Percentiles rank a stretch among this genome's conserved stretches.
phyloP scores from a whole-genome alignment of 805 yeast species.

The Spathaspora girioi region DNA sequence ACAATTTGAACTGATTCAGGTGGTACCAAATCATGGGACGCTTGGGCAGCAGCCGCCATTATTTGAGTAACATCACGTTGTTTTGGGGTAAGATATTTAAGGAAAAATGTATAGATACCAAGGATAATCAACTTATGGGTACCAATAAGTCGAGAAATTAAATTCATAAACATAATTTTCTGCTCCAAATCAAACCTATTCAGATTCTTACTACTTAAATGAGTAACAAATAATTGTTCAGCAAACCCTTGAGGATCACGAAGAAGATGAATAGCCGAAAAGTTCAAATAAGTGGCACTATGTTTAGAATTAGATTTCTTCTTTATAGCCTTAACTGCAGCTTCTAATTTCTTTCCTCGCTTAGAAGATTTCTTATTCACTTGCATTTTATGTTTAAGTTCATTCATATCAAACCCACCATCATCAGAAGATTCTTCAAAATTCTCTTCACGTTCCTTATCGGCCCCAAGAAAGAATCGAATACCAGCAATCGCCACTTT shows the following conservation, averaged over 20 bases:
- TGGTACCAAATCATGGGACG: conserved; percentile 94
- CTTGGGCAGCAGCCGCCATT: conserved; percentile 96
- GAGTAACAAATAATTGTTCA: conserved; percentile 70
- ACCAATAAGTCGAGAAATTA: conserved; percentile 86
- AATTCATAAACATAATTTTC: conserved; percentile 81
- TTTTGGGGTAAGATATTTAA: conserved; percentile 90
- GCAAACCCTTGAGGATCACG: conserved; percentile 99
- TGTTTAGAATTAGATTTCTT: conserved; percentile 55
- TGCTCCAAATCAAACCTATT: conserved; percentile 82
- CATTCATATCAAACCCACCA: conserved; percentile 64
- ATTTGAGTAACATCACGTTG: conserved; percentile 92
- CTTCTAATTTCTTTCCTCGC: conserved; percentile 75
- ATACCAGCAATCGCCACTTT: conserved; percentile 91
- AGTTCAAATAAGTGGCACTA: conserved; percentile 72
- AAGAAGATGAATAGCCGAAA: conserved; percentile 89
- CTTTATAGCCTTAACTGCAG: conserved; percentile 65
- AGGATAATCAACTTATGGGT: conserved; percentile 88
- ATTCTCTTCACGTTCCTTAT: conserved; percentile 84
- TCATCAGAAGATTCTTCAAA: conserved; percentile 73
- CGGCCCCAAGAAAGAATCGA: conserved; percentile 90
- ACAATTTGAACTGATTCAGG: conserved; percentile 83
- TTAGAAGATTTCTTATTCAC: conserved; percentile 80
- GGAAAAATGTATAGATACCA: conserved; percentile 83
- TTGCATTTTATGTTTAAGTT: conserved; percentile 75
- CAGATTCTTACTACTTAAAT: conserved; percentile 64